Percentiles rank a stretch among this genome's conserved stretches.
phyloP scores from a whole-genome alignment of 768 basidiomycete species.

The Pilatotrama ljubarskyi region DNA sequence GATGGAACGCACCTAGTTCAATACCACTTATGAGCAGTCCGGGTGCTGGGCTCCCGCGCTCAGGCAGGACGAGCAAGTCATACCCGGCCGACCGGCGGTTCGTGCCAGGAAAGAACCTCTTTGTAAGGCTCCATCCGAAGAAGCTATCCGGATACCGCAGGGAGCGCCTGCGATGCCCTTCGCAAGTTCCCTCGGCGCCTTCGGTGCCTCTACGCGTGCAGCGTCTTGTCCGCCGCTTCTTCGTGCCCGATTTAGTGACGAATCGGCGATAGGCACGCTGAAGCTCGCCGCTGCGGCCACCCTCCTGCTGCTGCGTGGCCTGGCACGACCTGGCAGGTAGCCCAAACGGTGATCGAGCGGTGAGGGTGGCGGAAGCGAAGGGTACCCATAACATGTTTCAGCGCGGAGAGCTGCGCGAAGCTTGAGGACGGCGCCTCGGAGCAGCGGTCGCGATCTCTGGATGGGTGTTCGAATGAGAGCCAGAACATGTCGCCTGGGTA shows the following conservation, averaged over 20 bases:
- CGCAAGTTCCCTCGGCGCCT: slow-evolving; percentile 1
- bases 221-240: not conserved
- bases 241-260: slow-evolving; percentile 6
- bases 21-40: not conserved
- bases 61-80: slow-evolving; percentile 13
- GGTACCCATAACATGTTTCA: no score
- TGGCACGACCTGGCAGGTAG: not conserved
- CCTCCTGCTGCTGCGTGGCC: not conserved
- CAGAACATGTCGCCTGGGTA: no score
- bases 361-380: not conserved
- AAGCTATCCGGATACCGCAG: not conserved
- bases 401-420: no score
- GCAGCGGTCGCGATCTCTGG: no score
- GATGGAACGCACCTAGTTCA: not conserved
- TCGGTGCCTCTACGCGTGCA: slow-evolving; percentile 16
- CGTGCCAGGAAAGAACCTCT: not conserved
- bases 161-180: slow-evolving; percentile 2
- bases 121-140: slow-evolving; percentile 2
- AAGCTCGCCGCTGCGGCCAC: slow-evolving; percentile 1
- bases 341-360: not conserved
- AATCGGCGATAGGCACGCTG: slow-evolving; percentile 22
- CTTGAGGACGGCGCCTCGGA: no score
- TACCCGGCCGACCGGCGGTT: slow-evolving; percentile 13
- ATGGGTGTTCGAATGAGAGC: no score
- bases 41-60: slow-evolving; percentile 9